Evolutionary conservation across 441 rosid genomes (phyloP).

Genomic region (Macaranga tanarius): DNA sequence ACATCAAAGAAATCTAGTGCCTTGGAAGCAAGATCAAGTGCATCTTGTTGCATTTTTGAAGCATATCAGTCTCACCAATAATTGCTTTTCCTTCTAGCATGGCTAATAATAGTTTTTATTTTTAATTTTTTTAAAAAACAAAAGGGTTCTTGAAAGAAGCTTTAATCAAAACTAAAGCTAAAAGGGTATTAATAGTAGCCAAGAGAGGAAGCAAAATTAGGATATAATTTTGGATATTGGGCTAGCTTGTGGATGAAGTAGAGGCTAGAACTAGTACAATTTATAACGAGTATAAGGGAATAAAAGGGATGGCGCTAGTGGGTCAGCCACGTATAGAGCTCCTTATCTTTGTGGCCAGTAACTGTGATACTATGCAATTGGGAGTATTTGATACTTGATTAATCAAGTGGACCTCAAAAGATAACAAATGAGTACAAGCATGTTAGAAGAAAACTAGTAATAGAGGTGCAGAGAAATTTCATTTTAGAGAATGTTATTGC

Average conservation of each 20-base stretch:
- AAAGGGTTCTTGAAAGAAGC: neutral
- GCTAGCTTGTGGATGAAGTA: slow-evolving; percentile 19
- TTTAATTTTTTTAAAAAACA: neutral
- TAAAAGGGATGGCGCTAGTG: slow-evolving; percentile 19
- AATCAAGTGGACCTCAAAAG: slow-evolving; percentile 20
- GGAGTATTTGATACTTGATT: slow-evolving; percentile 6
- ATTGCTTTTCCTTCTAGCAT: slow-evolving; percentile 89
- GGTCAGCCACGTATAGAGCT: slow-evolving; percentile 31
- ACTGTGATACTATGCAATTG: slow-evolving; percentile 23
- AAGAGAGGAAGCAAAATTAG: neutral
- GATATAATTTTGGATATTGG: neutral
- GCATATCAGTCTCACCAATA: slow-evolving; percentile 76
- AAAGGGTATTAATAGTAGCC: neutral
- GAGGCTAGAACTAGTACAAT: slow-evolving; percentile 23
- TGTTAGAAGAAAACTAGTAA: neutral
- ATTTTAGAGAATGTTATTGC: neutral
- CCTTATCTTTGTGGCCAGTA: slow-evolving; percentile 29
- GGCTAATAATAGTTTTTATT: neutral
- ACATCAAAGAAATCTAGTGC: slow-evolving; percentile 79
- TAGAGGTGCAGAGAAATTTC: neutral
- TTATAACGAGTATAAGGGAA: slow-evolving; percentile 20
- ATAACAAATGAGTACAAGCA: neutral
- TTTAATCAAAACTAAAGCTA: slow-evolving; percentile 5
- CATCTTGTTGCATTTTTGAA: slow-evolving; percentile 66
- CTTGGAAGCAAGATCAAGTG: slow-evolving; percentile 62